Evolutionary conservation across 2,329 filamentous ascomycete genomes (phyloP).

Genomic region (Cadophora luteo-olivacea): DNA sequence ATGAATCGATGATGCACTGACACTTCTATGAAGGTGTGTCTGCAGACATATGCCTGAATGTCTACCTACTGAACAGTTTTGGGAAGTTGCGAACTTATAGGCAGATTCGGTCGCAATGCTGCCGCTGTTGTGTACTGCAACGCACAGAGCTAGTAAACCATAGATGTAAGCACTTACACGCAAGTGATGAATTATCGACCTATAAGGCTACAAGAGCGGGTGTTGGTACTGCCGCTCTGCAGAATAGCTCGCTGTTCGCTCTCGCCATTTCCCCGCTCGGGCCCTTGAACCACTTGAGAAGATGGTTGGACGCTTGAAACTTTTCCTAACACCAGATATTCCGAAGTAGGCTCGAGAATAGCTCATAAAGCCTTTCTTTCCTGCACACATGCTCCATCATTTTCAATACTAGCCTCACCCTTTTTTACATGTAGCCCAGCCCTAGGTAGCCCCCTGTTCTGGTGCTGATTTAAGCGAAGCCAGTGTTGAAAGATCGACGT

Average conservation of each 20-base stretch:
- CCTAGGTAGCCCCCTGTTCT: neutral
- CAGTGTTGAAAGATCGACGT: neutral
- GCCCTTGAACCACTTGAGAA: neutral
- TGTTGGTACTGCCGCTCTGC: neutral
- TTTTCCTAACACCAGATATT: too few species aligned
- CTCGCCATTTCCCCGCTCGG: neutral
- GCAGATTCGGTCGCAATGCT: neutral
- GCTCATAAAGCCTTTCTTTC: neutral
- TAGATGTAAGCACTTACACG: neutral
- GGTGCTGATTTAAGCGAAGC: neutral
- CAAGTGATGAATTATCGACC: neutral
- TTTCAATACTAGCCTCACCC: neutral
- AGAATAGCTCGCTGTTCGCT: neutral
- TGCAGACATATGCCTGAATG: neutral
- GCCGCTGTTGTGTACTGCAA: neutral
- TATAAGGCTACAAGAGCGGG: neutral
- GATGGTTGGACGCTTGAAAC: too few species aligned
- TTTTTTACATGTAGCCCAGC: neutral
- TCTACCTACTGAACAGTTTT: neutral
- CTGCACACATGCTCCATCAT: neutral
- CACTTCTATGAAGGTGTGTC: too few species aligned
- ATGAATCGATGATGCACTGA: too few species aligned
- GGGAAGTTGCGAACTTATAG: neutral
- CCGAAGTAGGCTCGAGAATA: too few species aligned
- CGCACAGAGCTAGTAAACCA: neutral